Evolutionary conservation across 768 basidiomycete genomes (phyloP).

Genomic region (Antrodiella citrinella): DNA sequence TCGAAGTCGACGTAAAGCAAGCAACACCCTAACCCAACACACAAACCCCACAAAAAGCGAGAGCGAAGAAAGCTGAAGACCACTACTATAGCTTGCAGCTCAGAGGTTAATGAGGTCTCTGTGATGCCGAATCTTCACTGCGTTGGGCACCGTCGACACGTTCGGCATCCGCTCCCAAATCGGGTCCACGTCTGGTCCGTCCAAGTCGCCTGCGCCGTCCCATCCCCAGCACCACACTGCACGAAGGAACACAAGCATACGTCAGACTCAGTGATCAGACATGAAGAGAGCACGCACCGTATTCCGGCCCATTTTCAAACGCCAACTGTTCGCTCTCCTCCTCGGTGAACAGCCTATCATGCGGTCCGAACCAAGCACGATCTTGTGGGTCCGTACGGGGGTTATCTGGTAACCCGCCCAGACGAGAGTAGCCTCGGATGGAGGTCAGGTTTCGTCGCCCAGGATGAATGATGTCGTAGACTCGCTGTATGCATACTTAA

Average conservation of each 20-base stretch:
- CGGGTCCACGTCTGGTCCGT: conserved; percentile 96
- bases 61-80: too few relatives aligned
- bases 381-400: conserved; percentile 97
- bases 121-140: conserved; percentile 68
- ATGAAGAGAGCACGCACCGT: conserved; percentile 50
- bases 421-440: conserved; percentile 84
- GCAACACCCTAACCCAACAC: too few relatives aligned
- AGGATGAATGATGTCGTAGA: conserved; percentile 94
- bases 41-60: too few relatives aligned
- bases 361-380: conserved; percentile 95
- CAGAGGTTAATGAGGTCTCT: conserved; percentile 10
- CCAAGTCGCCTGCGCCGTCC: conserved; percentile 97
- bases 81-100: too few relatives aligned
- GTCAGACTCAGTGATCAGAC: background rate
- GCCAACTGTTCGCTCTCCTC: conserved; percentile 76
- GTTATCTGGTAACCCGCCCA: conserved; percentile 97
- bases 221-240: conserved; percentile 99
- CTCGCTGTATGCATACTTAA: conserved; percentile 44
- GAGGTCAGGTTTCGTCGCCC: conserved; percentile 85
- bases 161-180: conserved; percentile 88
- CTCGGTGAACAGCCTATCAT: conserved; percentile 86
- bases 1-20: too few relatives aligned
- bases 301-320: conserved; percentile 75
- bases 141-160: conserved; percentile 44
- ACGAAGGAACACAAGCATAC: background rate